Conservation (phyloP, 2,329 filamentous ascomycete species). For the Penicillium corylophilum region DNA sequence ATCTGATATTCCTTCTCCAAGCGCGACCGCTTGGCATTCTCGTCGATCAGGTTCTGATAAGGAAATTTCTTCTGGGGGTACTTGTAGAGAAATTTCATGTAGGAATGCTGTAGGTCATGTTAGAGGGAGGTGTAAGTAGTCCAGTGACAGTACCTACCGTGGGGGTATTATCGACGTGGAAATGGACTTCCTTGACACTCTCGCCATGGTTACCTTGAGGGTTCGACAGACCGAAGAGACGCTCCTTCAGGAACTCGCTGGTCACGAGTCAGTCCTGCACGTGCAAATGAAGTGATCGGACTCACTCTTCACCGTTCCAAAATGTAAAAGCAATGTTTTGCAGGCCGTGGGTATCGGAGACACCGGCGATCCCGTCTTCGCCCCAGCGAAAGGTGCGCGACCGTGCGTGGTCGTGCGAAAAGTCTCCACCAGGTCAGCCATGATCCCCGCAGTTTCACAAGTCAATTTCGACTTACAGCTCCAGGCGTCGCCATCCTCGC, state of each 20-base stretch:
- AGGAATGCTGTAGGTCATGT: constrained; percentile 68
- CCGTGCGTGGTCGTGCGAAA: constrained; percentile 87
- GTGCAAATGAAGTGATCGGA: constrained; percentile 5
- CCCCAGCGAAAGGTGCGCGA: constrained; percentile 92
- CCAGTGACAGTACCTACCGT: constrained; percentile 46
- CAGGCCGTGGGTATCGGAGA: constrained; percentile 86
- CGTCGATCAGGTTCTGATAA: constrained; percentile 81
- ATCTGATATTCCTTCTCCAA: constrained; percentile 88
- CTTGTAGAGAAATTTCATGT: constrained; percentile 99
- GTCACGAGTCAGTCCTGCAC: not conserved
- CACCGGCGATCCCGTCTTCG: constrained; percentile 93
- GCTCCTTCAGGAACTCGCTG: constrained; percentile 90
- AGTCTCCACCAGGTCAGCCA: constrained; percentile 59
- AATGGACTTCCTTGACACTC: constrained; percentile 94
- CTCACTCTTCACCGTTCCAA: constrained; percentile 95
- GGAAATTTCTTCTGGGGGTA: constrained; percentile 90
- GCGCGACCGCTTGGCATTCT: constrained; percentile 75
- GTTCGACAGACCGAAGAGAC: constrained; percentile 91
- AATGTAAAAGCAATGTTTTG: constrained; percentile 95
- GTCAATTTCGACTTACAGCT: constrained; percentile 67
- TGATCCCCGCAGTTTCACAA: not conserved
- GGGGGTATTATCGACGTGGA: constrained; percentile 93
- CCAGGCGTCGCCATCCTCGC: constrained; percentile 87
- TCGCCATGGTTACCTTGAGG: constrained; percentile 97
- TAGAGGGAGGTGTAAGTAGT: not conserved